These are phyloP conservation scores for Acidiella bohemica DNA, from an alignment of 495 filamentous ascomycete genomes.

Conservation along the genomic window DNA sequence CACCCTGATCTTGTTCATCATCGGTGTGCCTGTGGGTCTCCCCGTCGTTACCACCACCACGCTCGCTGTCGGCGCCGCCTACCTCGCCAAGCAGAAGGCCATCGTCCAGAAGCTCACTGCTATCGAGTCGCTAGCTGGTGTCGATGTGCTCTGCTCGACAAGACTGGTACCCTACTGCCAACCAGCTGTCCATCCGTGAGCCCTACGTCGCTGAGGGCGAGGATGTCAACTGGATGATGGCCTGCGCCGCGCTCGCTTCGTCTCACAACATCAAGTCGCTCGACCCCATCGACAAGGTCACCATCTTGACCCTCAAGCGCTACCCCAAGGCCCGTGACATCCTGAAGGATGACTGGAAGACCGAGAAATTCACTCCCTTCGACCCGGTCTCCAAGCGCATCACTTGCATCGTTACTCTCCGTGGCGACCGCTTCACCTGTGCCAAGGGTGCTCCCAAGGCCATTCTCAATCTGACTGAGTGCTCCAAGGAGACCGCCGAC, in stretches of 20 bases:
- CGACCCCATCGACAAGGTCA: conserved; percentile 67
- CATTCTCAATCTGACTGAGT: conserved; percentile 51
- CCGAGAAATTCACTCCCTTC: conserved; percentile 64
- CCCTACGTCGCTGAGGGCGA: conserved; percentile 62
- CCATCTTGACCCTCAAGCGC: conserved; percentile 56
- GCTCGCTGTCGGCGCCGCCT: conserved; percentile 60
- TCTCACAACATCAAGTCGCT: conserved; percentile 67
- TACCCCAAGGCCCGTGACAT: conserved; percentile 63
- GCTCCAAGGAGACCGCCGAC: conserved; percentile 48
- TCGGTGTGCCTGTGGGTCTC: conserved; percentile 65
- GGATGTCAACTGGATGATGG: conserved; percentile 73
- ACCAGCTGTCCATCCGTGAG: conserved; percentile 62
- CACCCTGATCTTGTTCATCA: conserved; percentile 53
- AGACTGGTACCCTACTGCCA: conserved; percentile 59
- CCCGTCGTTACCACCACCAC: conserved; percentile 64
- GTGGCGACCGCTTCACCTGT: conserved; percentile 53
- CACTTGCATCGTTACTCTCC: conserved; percentile 50
- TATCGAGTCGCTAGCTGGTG: conserved; percentile 64
- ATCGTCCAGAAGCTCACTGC: conserved; percentile 66
- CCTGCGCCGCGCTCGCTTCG: conserved; percentile 58
- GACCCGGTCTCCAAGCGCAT: conserved; percentile 71
- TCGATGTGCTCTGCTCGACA: conserved; percentile 66
- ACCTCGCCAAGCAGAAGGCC: conserved; percentile 60
- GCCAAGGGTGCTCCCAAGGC: conserved; percentile 67
- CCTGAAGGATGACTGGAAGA: conserved; percentile 55